phyloP scores from a whole-genome alignment of 1,139 yeast species.

The Geotrichum candidum region DNA sequence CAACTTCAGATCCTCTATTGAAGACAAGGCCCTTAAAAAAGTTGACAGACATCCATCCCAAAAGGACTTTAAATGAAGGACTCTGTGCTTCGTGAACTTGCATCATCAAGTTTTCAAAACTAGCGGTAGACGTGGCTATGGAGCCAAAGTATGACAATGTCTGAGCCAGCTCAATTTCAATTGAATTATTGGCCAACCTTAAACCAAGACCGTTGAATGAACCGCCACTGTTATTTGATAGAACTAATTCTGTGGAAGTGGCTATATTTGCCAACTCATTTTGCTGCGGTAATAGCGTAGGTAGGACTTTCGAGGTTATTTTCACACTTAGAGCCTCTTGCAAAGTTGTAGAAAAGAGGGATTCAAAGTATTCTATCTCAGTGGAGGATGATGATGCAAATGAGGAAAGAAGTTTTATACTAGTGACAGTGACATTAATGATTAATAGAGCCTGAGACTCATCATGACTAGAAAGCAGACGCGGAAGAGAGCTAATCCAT shows the following conservation, averaged over 20 bases:
- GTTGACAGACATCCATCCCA: slow-evolving; percentile 28
- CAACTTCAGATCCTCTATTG: slow-evolving; percentile 7
- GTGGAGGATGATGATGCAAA: background rate
- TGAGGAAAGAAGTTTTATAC: slow-evolving; percentile 19
- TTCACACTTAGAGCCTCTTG: slow-evolving; percentile 1
- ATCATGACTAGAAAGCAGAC: slow-evolving; percentile 28
- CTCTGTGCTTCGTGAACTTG: slow-evolving; percentile 3
- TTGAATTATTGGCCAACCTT: background rate
- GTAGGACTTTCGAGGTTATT: slow-evolving; percentile 2
- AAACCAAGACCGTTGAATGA: slow-evolving; percentile 7
- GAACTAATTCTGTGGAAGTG: background rate
- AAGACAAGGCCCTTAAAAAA: slow-evolving; percentile 23
- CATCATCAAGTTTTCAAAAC: slow-evolving; percentile 6
- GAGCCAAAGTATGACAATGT: slow-evolving; percentile 1
- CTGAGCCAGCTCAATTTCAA: slow-evolving; percentile 5
- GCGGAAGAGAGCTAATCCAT: slow-evolving; percentile 32
- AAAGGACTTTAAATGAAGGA: slow-evolving; percentile 9
- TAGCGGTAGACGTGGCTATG: background rate
- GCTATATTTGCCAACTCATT: slow-evolving; percentile 9
- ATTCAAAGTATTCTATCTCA: slow-evolving; percentile 9
- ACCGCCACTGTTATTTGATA: background rate
- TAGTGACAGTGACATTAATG: slow-evolving; percentile 20
- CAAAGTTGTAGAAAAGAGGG: background rate
- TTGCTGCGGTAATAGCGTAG: slow-evolving; percentile 5
- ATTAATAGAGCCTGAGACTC: slow-evolving; percentile 23